Evolutionary conservation across 1,284 basidiomycete genomes (phyloP), one percentile per base, ranked within the genome.

Genomic region (Marasmius tenuissimus): DNA sequence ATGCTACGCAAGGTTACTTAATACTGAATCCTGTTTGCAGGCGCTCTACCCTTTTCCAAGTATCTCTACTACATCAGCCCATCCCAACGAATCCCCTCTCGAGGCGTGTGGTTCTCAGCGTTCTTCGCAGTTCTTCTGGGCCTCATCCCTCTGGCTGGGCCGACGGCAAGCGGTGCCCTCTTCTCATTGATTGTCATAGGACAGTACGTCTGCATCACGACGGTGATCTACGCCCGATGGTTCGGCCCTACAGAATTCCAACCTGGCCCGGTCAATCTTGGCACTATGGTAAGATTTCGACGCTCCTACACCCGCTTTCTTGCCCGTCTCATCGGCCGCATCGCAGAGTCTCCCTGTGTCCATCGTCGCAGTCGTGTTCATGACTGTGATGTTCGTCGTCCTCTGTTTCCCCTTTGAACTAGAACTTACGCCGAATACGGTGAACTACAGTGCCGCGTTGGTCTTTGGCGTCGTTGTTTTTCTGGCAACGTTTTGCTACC

Each of bases 361-460:
- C 14, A 65, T 63, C 49, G 52, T 68, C 12, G 68, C 69, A 0
- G 61, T 63, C 0, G 59, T 61, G 4, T 69, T 67, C 47, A 69
- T 71, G 68, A 60, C 65, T 4, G 65, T 71, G 51, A 71, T 70
- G 67, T 67, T 67, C 18, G 37, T 71, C 34, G 66, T 71, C 7
- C 68, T 71, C 58, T 53, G 69, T 38, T 71, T 71, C 47, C 70
- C 70, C 6, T 58, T 65, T 1, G 54, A 61, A 7, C 65, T 66
- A 37, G 59, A 22, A 7, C 59, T 67, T 38, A 40, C 16, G 9
- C 42, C 57, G n/a, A 34, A 53, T 18, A 64, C 48, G 52, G 67
- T 69, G 68, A 69, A 69, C 53, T 69, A 69, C 49, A 67, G 65
- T 20, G 59, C 63, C 5, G 57, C 58, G 3, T 56, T 62, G 4